A percentile compares a stretch with the other conserved stretches of the same genome.
Evolutionary conservation across 306 rosid genomes (phyloP).

Genomic region (Chamaecrista fasciculata): DNA sequence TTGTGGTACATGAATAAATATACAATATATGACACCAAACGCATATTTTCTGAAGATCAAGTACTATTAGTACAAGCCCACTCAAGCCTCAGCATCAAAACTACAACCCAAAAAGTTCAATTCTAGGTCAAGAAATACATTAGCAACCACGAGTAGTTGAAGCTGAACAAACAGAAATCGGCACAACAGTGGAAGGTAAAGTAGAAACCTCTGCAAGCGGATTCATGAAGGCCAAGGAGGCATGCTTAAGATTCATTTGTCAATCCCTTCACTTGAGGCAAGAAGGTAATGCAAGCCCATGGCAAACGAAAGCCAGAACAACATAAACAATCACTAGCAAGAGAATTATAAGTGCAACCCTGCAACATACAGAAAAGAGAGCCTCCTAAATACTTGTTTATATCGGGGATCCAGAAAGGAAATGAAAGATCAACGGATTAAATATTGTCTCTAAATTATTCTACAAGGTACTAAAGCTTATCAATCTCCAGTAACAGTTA

Average conservation of each 20-base stretch:
- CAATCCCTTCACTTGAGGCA: conserved; percentile 56
- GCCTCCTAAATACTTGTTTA: not conserved
- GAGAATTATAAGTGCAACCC: conserved; percentile 72
- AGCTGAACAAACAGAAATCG: conserved; percentile 38
- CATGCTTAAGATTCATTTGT: conserved; percentile 30
- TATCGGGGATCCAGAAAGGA: not conserved
- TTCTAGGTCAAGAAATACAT: conserved; percentile 36
- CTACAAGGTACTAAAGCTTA: conserved; percentile 10
- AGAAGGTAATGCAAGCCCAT: conserved; percentile 70
- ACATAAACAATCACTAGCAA: conserved; percentile 68
- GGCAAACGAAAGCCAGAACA: conserved; percentile 88
- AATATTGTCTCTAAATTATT: conserved; percentile 6
- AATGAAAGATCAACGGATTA: conserved; percentile 2
- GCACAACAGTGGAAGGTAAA: conserved; percentile 28
- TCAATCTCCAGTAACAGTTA: not conserved
- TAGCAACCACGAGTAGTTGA: conserved; percentile 35
- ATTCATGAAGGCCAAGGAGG: conserved; percentile 23
- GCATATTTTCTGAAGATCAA: not conserved
- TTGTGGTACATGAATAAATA: not conserved
- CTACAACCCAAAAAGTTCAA: conserved; percentile 39
- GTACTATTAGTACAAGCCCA: conserved; percentile 3
- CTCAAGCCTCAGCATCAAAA: conserved; percentile 34
- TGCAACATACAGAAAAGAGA: conserved; percentile 46
- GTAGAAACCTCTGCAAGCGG: conserved; percentile 36
- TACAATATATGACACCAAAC: conserved; percentile 15